Percentiles rank a stretch among this genome's conserved stretches.
These are phyloP conservation scores for Hymenoscyphus albidus DNA, from an alignment of 2,329 filamentous ascomycete species.

Conservation along the genomic window DNA sequence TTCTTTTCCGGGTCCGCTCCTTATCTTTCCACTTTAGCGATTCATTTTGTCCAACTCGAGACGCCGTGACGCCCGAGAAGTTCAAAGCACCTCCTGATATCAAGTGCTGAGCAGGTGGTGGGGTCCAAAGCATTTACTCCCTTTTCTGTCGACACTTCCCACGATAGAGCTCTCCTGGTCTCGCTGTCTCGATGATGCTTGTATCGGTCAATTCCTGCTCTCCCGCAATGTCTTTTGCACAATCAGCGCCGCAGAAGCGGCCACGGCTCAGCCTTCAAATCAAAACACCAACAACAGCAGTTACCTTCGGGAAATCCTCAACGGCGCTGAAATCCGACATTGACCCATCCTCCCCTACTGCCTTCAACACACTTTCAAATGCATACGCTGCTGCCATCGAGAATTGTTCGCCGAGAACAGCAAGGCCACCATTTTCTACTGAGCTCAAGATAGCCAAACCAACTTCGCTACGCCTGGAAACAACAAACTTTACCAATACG, in stretches of 20 bases:
- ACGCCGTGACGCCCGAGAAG: not conserved
- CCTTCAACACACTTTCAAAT: constrained; percentile 64
- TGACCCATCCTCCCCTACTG: constrained; percentile 56
- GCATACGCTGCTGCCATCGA: constrained; percentile 61
- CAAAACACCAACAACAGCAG: constrained; percentile 42
- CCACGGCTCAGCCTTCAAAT: constrained; percentile 56
- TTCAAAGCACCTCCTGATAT: constrained; percentile 10
- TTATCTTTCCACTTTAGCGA: not conserved
- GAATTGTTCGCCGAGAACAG: constrained; percentile 48
- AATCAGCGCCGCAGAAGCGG: constrained; percentile 32
- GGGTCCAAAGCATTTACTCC: constrained; percentile 3
- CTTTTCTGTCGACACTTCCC: constrained; percentile 3
- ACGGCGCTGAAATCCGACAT: constrained; percentile 43
- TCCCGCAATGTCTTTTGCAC: constrained; percentile 31
- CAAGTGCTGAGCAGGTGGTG: constrained; percentile 12
- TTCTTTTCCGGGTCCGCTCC: constrained; percentile 8
- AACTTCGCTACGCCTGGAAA: constrained; percentile 33
- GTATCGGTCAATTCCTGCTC: constrained; percentile 25
- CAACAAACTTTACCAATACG: constrained; percentile 21
- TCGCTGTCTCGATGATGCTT: constrained; percentile 27
- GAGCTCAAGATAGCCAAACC: constrained; percentile 43
- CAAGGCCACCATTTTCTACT: constrained; percentile 25
- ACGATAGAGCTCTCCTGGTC: constrained; percentile 9
- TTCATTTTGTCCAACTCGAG: constrained; percentile 1
- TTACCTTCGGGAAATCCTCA: constrained; percentile 40